phyloP scores from a whole-genome alignment of 2,329 filamentous ascomycete genomes.

The Aspergillus ochraceus region DNA sequence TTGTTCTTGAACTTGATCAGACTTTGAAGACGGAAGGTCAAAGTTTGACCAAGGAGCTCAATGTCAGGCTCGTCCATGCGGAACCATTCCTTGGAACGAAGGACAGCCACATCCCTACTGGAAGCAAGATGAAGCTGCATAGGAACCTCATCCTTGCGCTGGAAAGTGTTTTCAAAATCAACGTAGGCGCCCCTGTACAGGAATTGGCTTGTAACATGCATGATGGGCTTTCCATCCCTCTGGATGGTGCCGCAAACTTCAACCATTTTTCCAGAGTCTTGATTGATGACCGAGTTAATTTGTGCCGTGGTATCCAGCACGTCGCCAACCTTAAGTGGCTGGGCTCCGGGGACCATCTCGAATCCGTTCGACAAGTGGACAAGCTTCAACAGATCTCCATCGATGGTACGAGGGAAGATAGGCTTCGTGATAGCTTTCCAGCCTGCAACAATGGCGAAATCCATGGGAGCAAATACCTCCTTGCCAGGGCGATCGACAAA shows the following conservation, averaged over 20 bases:
- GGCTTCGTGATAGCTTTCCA: slow-evolving; percentile 99
- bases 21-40: slow-evolving; percentile 94
- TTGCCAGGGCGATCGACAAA: slow-evolving; percentile 96
- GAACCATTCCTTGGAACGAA: slow-evolving; percentile 98
- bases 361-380: slow-evolving; percentile 97
- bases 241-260: slow-evolving; percentile 98
- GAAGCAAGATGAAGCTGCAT: slow-evolving; percentile 89
- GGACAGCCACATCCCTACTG: slow-evolving; percentile 86
- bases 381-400: slow-evolving; percentile 92
- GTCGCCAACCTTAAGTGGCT: slow-evolving; percentile 94
- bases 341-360: slow-evolving; percentile 94
- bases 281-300: slow-evolving; percentile 97
- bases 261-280: slow-evolving; percentile 98
- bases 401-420: slow-evolving; percentile 95
- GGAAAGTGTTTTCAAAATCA: slow-evolving; percentile 98
- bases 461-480: slow-evolving; percentile 93
- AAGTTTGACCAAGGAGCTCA: slow-evolving; percentile 85
- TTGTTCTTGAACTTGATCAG: slow-evolving; percentile 93
- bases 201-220: slow-evolving; percentile 99
- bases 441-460: slow-evolving; percentile 96
- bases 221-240: slow-evolving; percentile 78
- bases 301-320: slow-evolving; percentile 89
- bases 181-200: slow-evolving; percentile 89
- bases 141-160: slow-evolving; percentile 92
- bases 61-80: slow-evolving; percentile 79